Conservation (phyloP, 805 yeast genomes). For the Saccharomycopsis selenospora region DNA sequence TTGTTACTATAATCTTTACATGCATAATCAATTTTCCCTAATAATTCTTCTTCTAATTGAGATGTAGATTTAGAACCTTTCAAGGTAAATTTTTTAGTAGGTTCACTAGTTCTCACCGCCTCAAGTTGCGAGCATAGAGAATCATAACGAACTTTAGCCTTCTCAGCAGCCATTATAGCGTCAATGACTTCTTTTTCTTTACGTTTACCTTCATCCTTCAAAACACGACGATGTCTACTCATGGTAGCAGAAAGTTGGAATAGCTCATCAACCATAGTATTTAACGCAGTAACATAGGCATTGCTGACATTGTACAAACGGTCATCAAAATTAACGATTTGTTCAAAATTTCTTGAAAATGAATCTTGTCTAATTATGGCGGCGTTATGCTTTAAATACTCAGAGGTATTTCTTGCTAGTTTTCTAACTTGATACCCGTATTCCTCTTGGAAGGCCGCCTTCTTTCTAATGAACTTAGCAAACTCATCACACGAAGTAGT, state of each 20-base stretch:
- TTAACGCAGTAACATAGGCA: slow-evolving; percentile 71
- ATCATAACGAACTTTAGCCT: slow-evolving; percentile 73
- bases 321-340: slow-evolving; percentile 72
- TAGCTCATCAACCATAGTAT: slow-evolving; percentile 81
- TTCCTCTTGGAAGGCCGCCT: slow-evolving; percentile 71
- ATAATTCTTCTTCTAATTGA: slow-evolving; percentile 87
- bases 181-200: slow-evolving; percentile 82
- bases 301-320: slow-evolving; percentile 62
- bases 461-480: slow-evolving; percentile 67
- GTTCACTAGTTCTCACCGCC: slow-evolving; percentile 71
- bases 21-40: slow-evolving; percentile 70
- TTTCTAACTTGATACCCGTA: slow-evolving; percentile 69
- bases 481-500: slow-evolving; percentile 81
- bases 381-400: slow-evolving; percentile 38
- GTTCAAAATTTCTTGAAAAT: slow-evolving; percentile 57
- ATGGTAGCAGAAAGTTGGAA: slow-evolving; percentile 62
- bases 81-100: slow-evolving; percentile 72
- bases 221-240: slow-evolving; percentile 60
- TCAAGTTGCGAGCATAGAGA: slow-evolving; percentile 83
- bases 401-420: slow-evolving; percentile 50
- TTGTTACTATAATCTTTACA: slow-evolving; percentile 80
- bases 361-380: slow-evolving; percentile 51
- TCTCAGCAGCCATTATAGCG: slow-evolving; percentile 76
- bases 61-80: slow-evolving; percentile 69
- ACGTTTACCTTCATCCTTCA: slow-evolving; percentile 75